phyloP scores from a whole-genome alignment of 2,329 filamentous ascomycete species.

The Cladosporium sp. region DNA sequence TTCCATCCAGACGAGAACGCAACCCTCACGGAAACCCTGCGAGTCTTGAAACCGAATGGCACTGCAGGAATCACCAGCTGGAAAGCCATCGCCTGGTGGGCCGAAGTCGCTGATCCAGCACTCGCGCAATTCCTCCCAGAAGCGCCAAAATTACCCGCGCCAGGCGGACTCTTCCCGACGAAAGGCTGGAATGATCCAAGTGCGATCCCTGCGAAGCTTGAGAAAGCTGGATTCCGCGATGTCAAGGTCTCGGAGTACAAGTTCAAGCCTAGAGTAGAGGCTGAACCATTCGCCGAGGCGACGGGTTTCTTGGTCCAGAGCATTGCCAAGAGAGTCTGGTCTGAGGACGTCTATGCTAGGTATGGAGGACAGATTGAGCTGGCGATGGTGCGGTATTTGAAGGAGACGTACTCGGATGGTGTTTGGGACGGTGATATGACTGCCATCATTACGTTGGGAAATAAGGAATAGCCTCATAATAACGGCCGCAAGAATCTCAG shows the following conservation, averaged over 20 bases:
- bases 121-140: slow-evolving; percentile 14
- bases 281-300: slow-evolving; percentile 15
- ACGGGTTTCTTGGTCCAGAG: slow-evolving; percentile 14
- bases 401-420: slow-evolving; percentile 10
- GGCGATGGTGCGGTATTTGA: slow-evolving; percentile 12
- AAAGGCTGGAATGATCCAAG: slow-evolving; percentile 13
- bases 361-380: slow-evolving; percentile 6
- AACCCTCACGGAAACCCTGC: slow-evolving; percentile 18
- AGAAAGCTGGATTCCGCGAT: slow-evolving; percentile 14
- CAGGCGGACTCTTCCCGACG: slow-evolving; percentile 12
- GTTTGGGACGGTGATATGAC: slow-evolving; percentile 15
- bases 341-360: not conserved
- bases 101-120: slow-evolving; percentile 13
- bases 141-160: slow-evolving; percentile 12
- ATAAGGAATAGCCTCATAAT: no score
- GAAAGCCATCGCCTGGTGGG: slow-evolving; percentile 23
- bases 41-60: slow-evolving; percentile 35
- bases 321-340: slow-evolving; percentile 15
- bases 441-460: slow-evolving; percentile 14
- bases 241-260: slow-evolving; percentile 15
- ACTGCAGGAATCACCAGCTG: slow-evolving; percentile 34
- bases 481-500: no score
- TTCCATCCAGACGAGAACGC: slow-evolving; percentile 12
- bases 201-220: slow-evolving; percentile 13
- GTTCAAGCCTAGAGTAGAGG: slow-evolving; percentile 14